A percentile compares a stretch with the other conserved stretches of the same genome.
Conservation (phyloP, 495 filamentous ascomycete species). For the Chaetomium tenue region DNA sequence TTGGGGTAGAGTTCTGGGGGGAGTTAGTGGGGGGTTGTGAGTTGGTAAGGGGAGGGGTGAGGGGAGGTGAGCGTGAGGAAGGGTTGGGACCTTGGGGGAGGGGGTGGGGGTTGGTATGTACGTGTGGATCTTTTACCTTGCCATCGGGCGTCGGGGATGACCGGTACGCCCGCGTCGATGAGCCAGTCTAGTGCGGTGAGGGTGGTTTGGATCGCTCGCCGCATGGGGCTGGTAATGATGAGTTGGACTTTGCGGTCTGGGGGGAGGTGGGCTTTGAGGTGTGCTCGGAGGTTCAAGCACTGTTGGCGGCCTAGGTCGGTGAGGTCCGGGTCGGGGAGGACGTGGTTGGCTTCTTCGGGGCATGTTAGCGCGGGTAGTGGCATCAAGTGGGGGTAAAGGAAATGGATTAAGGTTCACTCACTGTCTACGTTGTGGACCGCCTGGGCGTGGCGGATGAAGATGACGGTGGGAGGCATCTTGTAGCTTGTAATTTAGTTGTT, state of each 20-base stretch:
- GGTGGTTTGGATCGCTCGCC: constrained; percentile 55
- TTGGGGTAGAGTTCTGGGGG: constrained; percentile 55
- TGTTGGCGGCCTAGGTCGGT: constrained; percentile 51
- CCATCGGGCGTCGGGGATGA: constrained; percentile 52
- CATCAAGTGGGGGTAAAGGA: constrained; percentile 20
- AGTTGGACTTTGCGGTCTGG: constrained; percentile 47
- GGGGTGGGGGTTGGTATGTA: too few species aligned
- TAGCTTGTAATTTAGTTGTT: too few species aligned
- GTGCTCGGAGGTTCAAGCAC: constrained; percentile 44
- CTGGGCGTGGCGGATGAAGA: constrained; percentile 57
- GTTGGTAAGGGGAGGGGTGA: too few species aligned
- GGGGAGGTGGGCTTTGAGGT: constrained; percentile 40
- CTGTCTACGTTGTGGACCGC: constrained; percentile 50
- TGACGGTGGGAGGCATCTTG: constrained; percentile 53
- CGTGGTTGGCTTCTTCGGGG: background rate
- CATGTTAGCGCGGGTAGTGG: background rate
- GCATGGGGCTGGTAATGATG: constrained; percentile 56
- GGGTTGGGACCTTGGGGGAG: background rate
- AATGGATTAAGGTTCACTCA: constrained; percentile 26
- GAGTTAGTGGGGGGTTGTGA: too few species aligned
- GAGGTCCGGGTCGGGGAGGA: constrained; percentile 46
- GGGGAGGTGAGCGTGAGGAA: too few species aligned
- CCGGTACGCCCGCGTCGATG: constrained; percentile 45
- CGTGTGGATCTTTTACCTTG: too few species aligned
- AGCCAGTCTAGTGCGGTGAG: constrained; percentile 50